Conservation (phyloP, 495 filamentous ascomycete genomes). For the Talaromyces liani region DNA sequence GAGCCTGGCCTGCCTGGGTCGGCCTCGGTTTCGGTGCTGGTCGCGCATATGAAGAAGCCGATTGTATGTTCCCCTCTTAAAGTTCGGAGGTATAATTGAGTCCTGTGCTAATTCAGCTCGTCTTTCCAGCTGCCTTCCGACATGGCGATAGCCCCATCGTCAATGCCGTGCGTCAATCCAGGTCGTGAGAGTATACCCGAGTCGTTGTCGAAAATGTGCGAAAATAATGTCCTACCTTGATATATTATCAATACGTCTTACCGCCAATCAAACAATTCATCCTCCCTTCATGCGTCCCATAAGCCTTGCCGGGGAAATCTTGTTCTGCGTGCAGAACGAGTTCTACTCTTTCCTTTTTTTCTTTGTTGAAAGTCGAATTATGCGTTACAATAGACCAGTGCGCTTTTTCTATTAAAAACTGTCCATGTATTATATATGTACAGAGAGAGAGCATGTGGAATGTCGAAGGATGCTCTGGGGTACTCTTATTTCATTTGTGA, state of each 20-base stretch:
- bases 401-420: not conserved
- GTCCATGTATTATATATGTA: not conserved
- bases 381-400: not conserved
- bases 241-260: not conserved
- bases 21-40: conserved; percentile 93
- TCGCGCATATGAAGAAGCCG: conserved; percentile 84
- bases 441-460: not conserved
- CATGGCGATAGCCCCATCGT: conserved; percentile 38
- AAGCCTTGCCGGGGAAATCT: not conserved
- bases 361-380: not conserved
- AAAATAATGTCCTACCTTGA: not conserved
- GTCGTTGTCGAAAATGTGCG: not conserved
- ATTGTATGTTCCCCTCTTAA: conserved; percentile 31
- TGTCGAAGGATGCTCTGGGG: not conserved
- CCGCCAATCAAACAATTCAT: not conserved
- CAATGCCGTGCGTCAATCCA: conserved; percentile 35
- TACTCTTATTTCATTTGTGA: not conserved
- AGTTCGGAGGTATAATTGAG: not conserved
- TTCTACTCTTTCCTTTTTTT: not conserved
- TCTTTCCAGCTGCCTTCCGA: conserved; percentile 36
- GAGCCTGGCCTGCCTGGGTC: conserved; percentile 90
- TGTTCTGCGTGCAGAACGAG: not conserved
- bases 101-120: not conserved
- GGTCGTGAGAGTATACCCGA: conserved; percentile 6
- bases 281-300: not conserved